These are phyloP conservation scores for Garcia nutans DNA, from an alignment of 345 rosid species.

Conservation along the genomic window DNA sequence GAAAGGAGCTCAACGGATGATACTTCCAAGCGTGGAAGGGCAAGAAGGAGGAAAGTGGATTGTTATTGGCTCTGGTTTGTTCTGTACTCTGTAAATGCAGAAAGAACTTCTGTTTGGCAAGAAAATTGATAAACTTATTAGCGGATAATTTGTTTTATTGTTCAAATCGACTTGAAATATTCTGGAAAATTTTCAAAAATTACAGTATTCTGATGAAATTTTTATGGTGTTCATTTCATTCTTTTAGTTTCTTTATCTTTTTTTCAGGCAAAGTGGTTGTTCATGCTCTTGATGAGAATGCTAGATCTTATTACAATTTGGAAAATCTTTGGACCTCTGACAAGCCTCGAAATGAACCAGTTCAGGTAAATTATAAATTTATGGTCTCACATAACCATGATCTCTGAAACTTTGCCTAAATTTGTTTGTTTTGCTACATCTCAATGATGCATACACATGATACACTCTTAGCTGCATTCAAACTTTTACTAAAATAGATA, in stretches of 20 bases:
- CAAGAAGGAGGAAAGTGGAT: slow-evolving; percentile 81
- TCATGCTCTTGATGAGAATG: slow-evolving; percentile 94
- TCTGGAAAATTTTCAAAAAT: too few species aligned
- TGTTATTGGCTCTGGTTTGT: slow-evolving; percentile 74
- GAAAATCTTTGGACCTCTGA: slow-evolving; percentile 59
- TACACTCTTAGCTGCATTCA: not conserved
- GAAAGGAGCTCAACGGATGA: slow-evolving; percentile 56
- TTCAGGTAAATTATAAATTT: slow-evolving; percentile 37
- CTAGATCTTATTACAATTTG: slow-evolving; percentile 77
- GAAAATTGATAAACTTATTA: not conserved
- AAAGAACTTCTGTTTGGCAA: not conserved
- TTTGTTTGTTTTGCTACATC: not conserved
- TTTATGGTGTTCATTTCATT: not conserved
- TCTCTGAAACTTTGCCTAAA: not conserved
- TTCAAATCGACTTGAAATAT: not conserved
- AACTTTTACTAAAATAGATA: not conserved
- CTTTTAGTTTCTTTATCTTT: not conserved
- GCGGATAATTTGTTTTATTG: not conserved
- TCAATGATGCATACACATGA: not conserved
- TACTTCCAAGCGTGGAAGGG: slow-evolving; percentile 70
- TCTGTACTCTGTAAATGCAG: slow-evolving; percentile 2
- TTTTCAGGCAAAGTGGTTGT: slow-evolving; percentile 70
- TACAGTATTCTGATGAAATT: not conserved
- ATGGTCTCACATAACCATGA: too few species aligned
- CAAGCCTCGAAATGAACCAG: slow-evolving; percentile 36